Evolutionary conservation across 768 basidiomycete species (phyloP).

Genomic region (Suillus clintonianus): DNA sequence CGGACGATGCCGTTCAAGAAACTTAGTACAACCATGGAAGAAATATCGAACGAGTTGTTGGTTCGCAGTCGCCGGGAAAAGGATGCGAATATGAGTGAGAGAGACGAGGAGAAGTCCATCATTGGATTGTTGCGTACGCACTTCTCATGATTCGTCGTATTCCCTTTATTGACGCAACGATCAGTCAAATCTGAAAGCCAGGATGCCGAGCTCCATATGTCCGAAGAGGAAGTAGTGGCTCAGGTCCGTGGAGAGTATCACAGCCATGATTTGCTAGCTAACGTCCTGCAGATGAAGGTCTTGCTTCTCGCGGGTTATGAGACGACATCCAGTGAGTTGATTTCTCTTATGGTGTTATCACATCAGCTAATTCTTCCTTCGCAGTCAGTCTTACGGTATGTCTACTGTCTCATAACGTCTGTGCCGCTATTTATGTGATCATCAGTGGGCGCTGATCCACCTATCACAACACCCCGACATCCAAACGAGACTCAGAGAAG

Average conservation of each 20-base stretch:
- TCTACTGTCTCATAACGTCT: not conserved
- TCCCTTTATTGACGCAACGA: not conserved
- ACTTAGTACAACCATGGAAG: slow-evolving; percentile 35
- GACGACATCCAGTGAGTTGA: slow-evolving; percentile 18
- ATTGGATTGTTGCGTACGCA: slow-evolving; percentile 26
- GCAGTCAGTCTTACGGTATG: slow-evolving; percentile 20
- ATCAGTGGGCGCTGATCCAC: slow-evolving; percentile 61
- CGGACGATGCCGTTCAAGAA: slow-evolving; percentile 32
- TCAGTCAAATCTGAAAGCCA: slow-evolving; percentile 39
- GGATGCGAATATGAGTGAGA: slow-evolving; percentile 20
- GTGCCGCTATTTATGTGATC: not conserved
- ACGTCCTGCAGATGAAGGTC: slow-evolving; percentile 13
- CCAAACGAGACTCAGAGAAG: slow-evolving; percentile 51
- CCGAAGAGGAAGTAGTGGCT: slow-evolving; percentile 26
- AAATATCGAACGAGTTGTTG: slow-evolving; percentile 42
- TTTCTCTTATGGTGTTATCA: not conserved
- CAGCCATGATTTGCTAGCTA: not conserved
- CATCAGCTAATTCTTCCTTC: not conserved
- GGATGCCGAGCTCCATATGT: slow-evolving; percentile 24
- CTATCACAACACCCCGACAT: slow-evolving; percentile 44
- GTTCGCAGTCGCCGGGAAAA: slow-evolving; percentile 37
- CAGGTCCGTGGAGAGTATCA: slow-evolving; percentile 11
- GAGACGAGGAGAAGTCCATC: slow-evolving; percentile 26
- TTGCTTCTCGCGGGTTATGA: slow-evolving; percentile 23
- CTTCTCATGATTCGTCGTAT: slow-evolving; percentile 15